Evolutionary conservation across 495 filamentous ascomycete genomes (phyloP).

Genomic region (Lindgomyces ingoldianus): DNA sequence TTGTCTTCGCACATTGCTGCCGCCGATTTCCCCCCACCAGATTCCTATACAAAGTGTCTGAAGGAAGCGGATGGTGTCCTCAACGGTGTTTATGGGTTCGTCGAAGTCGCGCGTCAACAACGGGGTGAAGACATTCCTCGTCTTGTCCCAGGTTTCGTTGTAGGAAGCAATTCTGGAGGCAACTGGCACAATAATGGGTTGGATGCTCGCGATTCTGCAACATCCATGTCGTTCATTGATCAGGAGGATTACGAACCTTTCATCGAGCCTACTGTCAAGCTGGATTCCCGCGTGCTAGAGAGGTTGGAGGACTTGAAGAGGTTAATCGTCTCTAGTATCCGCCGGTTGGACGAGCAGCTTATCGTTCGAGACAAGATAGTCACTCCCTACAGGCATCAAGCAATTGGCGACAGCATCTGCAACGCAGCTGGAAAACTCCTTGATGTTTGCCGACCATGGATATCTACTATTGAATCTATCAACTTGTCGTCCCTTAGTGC

Average conservation of each 20-base stretch:
- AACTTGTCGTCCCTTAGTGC: conserved; percentile 75
- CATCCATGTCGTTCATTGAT: conserved; percentile 77
- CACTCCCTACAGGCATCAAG: conserved; percentile 66
- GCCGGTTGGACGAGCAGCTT: conserved; percentile 83
- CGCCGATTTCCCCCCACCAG: conserved; percentile 81
- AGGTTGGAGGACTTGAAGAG: conserved; percentile 80
- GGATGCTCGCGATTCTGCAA: conserved; percentile 63
- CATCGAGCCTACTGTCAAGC: conserved; percentile 66
- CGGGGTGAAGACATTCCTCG: conserved; percentile 84
- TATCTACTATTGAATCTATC: conserved; percentile 83
- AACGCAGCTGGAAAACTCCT: conserved; percentile 72
- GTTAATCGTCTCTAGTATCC: conserved; percentile 76
- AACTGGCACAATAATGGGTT: conserved; percentile 94
- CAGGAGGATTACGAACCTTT: conserved; percentile 71
- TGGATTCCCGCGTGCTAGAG: conserved; percentile 77
- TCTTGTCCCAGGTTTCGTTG: conserved; percentile 88
- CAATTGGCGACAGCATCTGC: conserved; percentile 74
- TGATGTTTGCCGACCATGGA: conserved; percentile 84
- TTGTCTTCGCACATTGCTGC: conserved; percentile 98
- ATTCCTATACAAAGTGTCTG: conserved; percentile 90
- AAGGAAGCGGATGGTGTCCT: conserved; percentile 95
- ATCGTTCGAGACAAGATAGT: conserved; percentile 73
- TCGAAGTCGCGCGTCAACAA: conserved; percentile 90
- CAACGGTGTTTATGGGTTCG: conserved; percentile 89
- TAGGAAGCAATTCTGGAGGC: conserved; percentile 76